A percentile compares a stretch with the other conserved stretches of the same genome.
Evolutionary conservation across 306 rosid genomes (phyloP).

Genomic region (Neltuma alba): DNA sequence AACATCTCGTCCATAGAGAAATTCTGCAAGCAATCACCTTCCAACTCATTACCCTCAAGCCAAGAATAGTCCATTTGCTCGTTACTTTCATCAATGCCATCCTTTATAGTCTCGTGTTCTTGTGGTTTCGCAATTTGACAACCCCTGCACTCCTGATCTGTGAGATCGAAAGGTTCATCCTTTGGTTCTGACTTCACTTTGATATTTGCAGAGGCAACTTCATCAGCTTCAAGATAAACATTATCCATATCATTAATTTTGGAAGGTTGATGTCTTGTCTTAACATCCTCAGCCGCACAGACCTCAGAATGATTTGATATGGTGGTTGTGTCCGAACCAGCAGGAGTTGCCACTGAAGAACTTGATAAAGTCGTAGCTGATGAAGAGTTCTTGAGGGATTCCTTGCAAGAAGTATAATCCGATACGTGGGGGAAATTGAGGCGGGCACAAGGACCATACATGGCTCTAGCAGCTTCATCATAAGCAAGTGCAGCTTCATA

Average conservation of each 20-base stretch:
- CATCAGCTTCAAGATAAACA: conserved; percentile 26
- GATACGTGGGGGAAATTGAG: conserved; percentile 66
- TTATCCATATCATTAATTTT: background rate
- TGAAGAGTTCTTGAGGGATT: conserved; percentile 37
- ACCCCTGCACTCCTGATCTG: conserved; percentile 26
- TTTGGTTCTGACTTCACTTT: conserved; percentile 40
- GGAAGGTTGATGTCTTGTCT: background rate
- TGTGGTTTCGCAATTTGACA: conserved; percentile 5
- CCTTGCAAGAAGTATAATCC: conserved; percentile 34
- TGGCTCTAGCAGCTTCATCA: conserved; percentile 91
- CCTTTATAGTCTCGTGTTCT: conserved; percentile 2
- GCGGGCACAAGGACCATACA: conserved; percentile 84
- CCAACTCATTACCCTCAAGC: conserved; percentile 32
- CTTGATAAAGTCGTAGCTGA: conserved; percentile 41
- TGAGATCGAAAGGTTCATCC: conserved; percentile 31
- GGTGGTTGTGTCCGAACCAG: conserved; percentile 50
- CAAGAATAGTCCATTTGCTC: conserved; percentile 39
- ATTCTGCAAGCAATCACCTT: conserved; percentile 35
- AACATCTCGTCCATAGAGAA: conserved; percentile 66
- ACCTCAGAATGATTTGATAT: conserved; percentile 66
- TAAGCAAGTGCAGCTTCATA: conserved; percentile 66
- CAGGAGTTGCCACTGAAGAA: conserved; percentile 51
- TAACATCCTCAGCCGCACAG: conserved; percentile 50
- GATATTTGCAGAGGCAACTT: conserved; percentile 32
- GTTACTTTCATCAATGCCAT: conserved; percentile 28